A percentile compares a stretch with the other conserved stretches of the same genome.
phyloP scores from a whole-genome alignment of 2,329 filamentous ascomycete genomes.

The Aspergillus sp. region DNA sequence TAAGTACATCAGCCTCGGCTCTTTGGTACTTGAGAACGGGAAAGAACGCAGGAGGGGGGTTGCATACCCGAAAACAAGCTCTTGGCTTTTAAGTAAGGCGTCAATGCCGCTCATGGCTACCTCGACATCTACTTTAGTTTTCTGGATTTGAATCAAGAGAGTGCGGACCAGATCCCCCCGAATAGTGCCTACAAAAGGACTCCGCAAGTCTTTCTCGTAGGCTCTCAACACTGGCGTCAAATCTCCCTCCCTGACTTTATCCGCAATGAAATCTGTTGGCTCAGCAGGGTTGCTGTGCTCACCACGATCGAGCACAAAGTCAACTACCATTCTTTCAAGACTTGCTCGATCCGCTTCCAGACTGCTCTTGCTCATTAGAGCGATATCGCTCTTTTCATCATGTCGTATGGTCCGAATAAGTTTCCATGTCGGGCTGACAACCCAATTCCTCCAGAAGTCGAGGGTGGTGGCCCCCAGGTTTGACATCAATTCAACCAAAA shows the following conservation, averaged over 20 bases:
- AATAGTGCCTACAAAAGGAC: constrained; percentile 77
- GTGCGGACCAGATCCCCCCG: constrained; percentile 85
- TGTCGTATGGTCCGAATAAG: constrained; percentile 91
- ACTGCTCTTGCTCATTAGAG: constrained; percentile 92
- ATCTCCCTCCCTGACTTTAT: constrained; percentile 85
- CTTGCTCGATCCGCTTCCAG: constrained; percentile 87
- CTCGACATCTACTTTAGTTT: constrained; percentile 98
- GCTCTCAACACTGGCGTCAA: constrained; percentile 87
- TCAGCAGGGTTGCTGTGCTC: constrained; percentile 54
- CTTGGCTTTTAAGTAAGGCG: constrained; percentile 89
- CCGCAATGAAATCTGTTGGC: constrained; percentile 61
- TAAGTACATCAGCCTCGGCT: constrained; percentile 11
- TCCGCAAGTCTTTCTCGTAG: constrained; percentile 84
- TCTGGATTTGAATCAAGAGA: constrained; percentile 93
- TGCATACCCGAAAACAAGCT: constrained; percentile 77
- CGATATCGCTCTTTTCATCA: constrained; percentile 88
- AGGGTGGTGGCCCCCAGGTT: constrained; percentile 75
- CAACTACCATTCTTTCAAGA: constrained; percentile 95
- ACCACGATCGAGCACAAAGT: constrained; percentile 85
- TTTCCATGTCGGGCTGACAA: constrained; percentile 79
- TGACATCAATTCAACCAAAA: constrained; percentile 75
- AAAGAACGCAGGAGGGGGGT: background rate
- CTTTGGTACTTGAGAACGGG: background rate
- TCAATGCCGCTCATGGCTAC: constrained; percentile 96
- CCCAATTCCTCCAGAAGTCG: constrained; percentile 97